Evolutionary conservation across 169 alveolate species (phyloP), one percentile per base, ranked within the genome.

Genomic region (Eimeria mitis): DNA sequence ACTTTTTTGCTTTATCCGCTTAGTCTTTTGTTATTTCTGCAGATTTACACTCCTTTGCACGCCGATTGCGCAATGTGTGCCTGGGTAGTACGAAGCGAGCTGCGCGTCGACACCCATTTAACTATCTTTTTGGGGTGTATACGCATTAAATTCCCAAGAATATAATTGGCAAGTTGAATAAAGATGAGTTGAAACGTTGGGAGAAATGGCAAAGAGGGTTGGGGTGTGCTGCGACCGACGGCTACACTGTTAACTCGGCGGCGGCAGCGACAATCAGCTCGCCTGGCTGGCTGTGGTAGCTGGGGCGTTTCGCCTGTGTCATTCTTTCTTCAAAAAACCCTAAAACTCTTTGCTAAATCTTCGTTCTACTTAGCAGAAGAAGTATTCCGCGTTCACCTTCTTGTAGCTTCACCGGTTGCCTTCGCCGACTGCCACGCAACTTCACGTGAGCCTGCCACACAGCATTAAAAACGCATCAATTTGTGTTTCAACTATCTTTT

Each of bases 361-460:
- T 13, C 49, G n/a, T 47, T 49, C 68, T 47, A 19, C 42, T 44
- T 52, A 47, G 42, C n/a, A 44, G 68, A 23, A 47, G 31, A 49
- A 23, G 44, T 78, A 40, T 78, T 78, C 65, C 31, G 61, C 68
- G 25, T 44, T 49, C 68, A 21, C 44, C 88, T 47, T 52, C 65
- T 25, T 49, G 4, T 3, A 44, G 44, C 44, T 42, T n/a, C 40
- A 16, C 88, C 44, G 88, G 42, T 47, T 16, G 61, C 65, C 42
- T n/a, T 44, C 68, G 88, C 63, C 42, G 63, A 78, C 88, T 40
- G 88, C 88, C 88, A 16, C 88, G 31, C 88, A 78, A n/a, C 88
- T 78, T 44, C 68, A 78, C 25, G 88, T 78, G 65, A 44, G 88
- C 28, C 68, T 19, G 44, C 88, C 88, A 78, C 61, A 47, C 68